Conservation (phyloP, 106 monocot species). For the Platanthera zijinensis region DNA sequence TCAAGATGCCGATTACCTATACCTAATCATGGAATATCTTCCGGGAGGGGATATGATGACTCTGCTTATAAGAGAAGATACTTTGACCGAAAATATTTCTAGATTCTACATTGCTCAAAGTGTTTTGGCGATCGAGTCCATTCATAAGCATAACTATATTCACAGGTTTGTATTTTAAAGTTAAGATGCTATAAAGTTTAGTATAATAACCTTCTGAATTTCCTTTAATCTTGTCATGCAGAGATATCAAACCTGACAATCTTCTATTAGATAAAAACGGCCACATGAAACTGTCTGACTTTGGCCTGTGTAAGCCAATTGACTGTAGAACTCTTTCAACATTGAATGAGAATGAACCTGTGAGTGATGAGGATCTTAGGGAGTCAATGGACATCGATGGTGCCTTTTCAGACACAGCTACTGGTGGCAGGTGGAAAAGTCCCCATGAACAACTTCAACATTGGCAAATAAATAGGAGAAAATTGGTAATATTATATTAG, state of each 20-base stretch:
- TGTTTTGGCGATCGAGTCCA: slow-evolving; percentile 92
- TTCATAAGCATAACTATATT: slow-evolving; percentile 94
- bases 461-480: slow-evolving; percentile 93
- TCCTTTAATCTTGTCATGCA: slow-evolving; percentile 23
- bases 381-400: slow-evolving; percentile 98
- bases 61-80: slow-evolving; percentile 93
- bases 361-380: slow-evolving; percentile 64
- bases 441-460: slow-evolving; percentile 88
- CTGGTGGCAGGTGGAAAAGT: slow-evolving; percentile 78
- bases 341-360: slow-evolving; percentile 89
- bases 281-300: slow-evolving; percentile 98
- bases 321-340: slow-evolving; percentile 78
- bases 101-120: slow-evolving; percentile 95
- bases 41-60: slow-evolving; percentile 99
- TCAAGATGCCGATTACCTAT: slow-evolving; percentile 92
- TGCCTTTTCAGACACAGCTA: slow-evolving; percentile 37
- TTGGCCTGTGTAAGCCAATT: slow-evolving; percentile 95
- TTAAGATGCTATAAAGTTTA: background rate
- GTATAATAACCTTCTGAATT: slow-evolving; percentile 2
- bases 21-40: slow-evolving; percentile 34
- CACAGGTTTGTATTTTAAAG: slow-evolving; percentile 52
- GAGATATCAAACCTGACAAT: slow-evolving; percentile 99
- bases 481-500: slow-evolving; percentile 45
- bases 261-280: slow-evolving; percentile 93
- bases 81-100: slow-evolving; percentile 88